phyloP scores from a whole-genome alignment of 2,329 filamentous ascomycete genomes.

The Fusarium sp. region DNA sequence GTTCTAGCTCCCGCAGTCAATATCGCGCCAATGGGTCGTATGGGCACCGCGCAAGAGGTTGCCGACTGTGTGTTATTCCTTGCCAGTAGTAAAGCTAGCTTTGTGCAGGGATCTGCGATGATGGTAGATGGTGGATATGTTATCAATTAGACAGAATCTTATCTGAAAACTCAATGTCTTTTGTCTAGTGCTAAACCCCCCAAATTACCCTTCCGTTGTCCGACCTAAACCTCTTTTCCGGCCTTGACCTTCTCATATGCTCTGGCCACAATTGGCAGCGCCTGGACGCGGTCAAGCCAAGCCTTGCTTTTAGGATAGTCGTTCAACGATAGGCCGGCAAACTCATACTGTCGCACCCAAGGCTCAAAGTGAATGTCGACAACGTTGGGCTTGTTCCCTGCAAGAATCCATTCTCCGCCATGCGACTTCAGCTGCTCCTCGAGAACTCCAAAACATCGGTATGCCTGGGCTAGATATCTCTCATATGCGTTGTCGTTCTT shows the following conservation, averaged over 20 bases:
- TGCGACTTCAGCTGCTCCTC: slow-evolving; percentile 27
- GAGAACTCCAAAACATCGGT: slow-evolving; percentile 21
- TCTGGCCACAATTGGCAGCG: slow-evolving; percentile 1
- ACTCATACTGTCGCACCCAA: slow-evolving; percentile 19
- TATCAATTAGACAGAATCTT: slow-evolving; percentile 55
- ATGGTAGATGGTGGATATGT: slow-evolving; percentile 69
- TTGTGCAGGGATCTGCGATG: slow-evolving; percentile 67
- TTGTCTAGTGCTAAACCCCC: too few species aligned
- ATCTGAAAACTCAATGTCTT: too few species aligned
- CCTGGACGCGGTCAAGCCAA: slow-evolving; percentile 22
- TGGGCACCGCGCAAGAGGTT: slow-evolving; percentile 66
- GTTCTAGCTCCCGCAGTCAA: slow-evolving; percentile 10
- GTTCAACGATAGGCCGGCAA: slow-evolving; percentile 12
- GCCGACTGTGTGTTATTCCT: slow-evolving; percentile 66
- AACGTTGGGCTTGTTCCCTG: slow-evolving; percentile 13
- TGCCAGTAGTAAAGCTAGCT: slow-evolving; percentile 64
- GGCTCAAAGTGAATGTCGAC: slow-evolving; percentile 35
- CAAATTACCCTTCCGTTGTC: background rate
- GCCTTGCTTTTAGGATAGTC: slow-evolving; percentile 16
- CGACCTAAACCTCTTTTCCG: slow-evolving; percentile 6
- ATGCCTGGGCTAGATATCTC: slow-evolving; percentile 10
- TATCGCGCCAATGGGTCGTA: slow-evolving; percentile 66
- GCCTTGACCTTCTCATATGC: slow-evolving; percentile 32
- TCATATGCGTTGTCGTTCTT: slow-evolving; percentile 29
- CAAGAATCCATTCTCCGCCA: slow-evolving; percentile 16